Base-by-base conservation (phyloP, 106 monocot species). In the Gastrodia elata region DNA sequence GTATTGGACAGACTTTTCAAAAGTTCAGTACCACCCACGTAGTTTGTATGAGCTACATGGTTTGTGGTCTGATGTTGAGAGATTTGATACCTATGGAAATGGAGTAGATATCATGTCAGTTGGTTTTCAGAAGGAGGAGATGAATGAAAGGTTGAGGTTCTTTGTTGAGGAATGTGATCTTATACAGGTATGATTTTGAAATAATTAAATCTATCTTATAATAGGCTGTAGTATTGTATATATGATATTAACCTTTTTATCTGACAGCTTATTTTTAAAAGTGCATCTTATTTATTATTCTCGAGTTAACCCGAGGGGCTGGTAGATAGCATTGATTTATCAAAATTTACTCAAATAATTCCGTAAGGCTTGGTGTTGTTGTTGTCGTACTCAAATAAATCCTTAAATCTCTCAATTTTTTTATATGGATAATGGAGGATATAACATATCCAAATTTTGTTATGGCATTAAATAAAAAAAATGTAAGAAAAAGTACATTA, bases 131-230 rank as follows among this genome's bases (percentile, higher is more conserved):
- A 68, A 74, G 46, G 97, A 93, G 71, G 97, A 97, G 68, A 75
- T 93, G 68, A 81, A 77, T 78, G 93, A 97, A 33, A 90, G 93
- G 64, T 70, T 97, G 8, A 59, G 97, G 43, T 88, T 90, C 64
- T 97, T 97, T 85, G 67, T 86, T 52, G 93, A 97, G 86, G 97
- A 93, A 80, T 93, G 97, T 67, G 93, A 97, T 57, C 90, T 85
- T 71, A 84, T 97, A 56, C 97, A 97, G 90, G 97, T 97, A 30
- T 39, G 57, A 36, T 70, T 22, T 75, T 35, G 3, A 46, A 46
- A 40, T 76, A 39, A 40, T 69, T 36, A 28, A 4, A 18, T 67
- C 30, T 61, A 37, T 0, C 37, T 38, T 37, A 37, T 67, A 67
- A 52, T 6, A 37, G n/a, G n/a, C 14, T 36, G 38, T 36, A 27